Evolutionary conservation across 2,329 filamentous ascomycete genomes (phyloP).

Genomic region (Ascosphaera acerosa): DNA sequence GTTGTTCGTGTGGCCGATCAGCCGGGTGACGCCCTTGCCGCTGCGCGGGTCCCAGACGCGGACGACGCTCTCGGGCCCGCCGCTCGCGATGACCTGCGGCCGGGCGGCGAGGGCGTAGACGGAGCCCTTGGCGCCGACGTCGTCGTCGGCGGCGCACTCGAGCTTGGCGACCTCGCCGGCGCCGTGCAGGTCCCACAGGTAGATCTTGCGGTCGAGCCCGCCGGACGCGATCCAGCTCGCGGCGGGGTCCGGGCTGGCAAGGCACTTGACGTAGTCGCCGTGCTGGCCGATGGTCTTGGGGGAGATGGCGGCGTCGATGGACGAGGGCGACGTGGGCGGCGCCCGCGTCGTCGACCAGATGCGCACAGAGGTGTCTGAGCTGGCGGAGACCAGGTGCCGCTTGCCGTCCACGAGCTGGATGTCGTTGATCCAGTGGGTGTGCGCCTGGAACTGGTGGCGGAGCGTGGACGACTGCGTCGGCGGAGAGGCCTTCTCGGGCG

Average conservation of each 20-base stretch:
- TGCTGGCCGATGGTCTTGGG: slow-evolving; percentile 73
- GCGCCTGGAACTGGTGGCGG: slow-evolving; percentile 44
- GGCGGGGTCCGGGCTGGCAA: slow-evolving; percentile 47
- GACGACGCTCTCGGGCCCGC: slow-evolving; percentile 81
- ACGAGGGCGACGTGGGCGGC: slow-evolving; percentile 51
- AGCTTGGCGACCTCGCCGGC: slow-evolving; percentile 70
- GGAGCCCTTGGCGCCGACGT: slow-evolving; percentile 59
- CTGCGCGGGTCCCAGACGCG: slow-evolving; percentile 76
- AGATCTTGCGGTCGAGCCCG: slow-evolving; percentile 76
- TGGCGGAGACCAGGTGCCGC: slow-evolving; percentile 60
- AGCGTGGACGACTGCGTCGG: slow-evolving; percentile 24
- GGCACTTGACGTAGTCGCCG: slow-evolving; percentile 85
- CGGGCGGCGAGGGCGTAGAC: slow-evolving; percentile 73
- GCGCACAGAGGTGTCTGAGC: slow-evolving; percentile 83
- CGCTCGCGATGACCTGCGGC: slow-evolving; percentile 62
- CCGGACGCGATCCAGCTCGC: slow-evolving; percentile 82
- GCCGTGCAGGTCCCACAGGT: slow-evolving; percentile 78
- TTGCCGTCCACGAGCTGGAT: slow-evolving; percentile 58
- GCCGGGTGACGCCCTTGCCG: slow-evolving; percentile 79
- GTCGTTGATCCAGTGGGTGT: slow-evolving; percentile 94
- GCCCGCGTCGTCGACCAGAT: slow-evolving; percentile 37
- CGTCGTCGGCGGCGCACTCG: slow-evolving; percentile 48
- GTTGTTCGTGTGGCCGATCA: slow-evolving; percentile 89
- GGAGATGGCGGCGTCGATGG: slow-evolving; percentile 30
- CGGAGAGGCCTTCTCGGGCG: slow-evolving; percentile 4